Evolutionary conservation across 306 rosid species (phyloP).

Genomic region (Chamaecrista fasciculata): DNA sequence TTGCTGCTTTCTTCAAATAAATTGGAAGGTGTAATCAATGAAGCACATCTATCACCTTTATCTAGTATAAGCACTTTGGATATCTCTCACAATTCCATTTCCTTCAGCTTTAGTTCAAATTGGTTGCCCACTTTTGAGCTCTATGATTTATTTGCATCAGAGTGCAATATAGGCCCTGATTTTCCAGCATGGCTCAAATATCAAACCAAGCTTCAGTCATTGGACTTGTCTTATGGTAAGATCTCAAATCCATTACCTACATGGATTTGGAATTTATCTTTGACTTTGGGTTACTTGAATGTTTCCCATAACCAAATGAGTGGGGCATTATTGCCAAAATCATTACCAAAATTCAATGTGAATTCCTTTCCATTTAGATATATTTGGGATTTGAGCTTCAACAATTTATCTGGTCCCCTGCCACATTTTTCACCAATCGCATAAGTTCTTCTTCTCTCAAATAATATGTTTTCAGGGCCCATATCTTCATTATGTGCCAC

Average conservation of each 20-base stretch:
- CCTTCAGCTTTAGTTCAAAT: conserved; percentile 27
- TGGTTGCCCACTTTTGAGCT: conserved; percentile 16
- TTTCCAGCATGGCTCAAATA: too few relatives aligned
- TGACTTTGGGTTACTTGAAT: too few relatives aligned
- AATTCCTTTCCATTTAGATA: rapidly evolving
- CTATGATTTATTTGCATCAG: rapidly evolving
- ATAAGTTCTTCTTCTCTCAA: too few relatives aligned
- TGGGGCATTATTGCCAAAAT: conserved; percentile 22
- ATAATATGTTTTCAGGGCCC: too few relatives aligned
- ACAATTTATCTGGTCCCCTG: too few relatives aligned
- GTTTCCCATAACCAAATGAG: conserved; percentile 24
- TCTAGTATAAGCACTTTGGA: neutral
- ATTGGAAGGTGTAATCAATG: too few relatives aligned
- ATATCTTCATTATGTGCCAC: too few relatives aligned
- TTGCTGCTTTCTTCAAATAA: too few relatives aligned
- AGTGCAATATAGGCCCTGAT: too few relatives aligned
- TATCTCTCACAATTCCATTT: conserved; percentile 10
- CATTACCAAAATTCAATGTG: neutral
- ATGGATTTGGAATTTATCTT: conserved; percentile 29
- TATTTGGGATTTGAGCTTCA: conserved; percentile 27
- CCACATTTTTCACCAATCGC: too few relatives aligned
- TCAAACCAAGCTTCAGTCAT: rapidly evolving
- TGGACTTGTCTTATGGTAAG: neutral
- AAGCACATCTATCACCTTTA: conserved; percentile 20
- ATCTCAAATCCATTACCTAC: conserved; percentile 23